These are phyloP conservation scores for Teunomyces lycoperdinae DNA, from an alignment of 805 yeast species.

Conservation along the genomic window DNA sequence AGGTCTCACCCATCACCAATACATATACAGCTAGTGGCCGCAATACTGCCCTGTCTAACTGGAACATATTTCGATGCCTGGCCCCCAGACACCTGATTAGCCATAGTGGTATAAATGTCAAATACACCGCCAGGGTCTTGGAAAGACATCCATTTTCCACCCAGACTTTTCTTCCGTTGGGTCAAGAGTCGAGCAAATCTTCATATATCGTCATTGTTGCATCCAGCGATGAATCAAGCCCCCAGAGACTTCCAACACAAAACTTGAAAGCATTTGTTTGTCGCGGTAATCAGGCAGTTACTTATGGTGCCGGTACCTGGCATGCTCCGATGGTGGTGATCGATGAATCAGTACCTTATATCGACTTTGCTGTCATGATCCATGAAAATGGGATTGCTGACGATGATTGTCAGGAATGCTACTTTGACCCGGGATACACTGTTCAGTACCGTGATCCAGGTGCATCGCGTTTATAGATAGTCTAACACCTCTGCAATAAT, in stretches of 20 bases:
- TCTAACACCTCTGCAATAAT: constrained; percentile 40
- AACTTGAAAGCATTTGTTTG: constrained; percentile 66
- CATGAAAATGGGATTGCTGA: constrained; percentile 77
- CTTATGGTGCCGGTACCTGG: constrained; percentile 86
- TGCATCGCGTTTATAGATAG: constrained; percentile 21
- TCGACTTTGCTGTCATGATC: constrained; percentile 85
- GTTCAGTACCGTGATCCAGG: constrained; percentile 22
- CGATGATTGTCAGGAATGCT: constrained; percentile 82
- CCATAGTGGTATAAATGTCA: constrained; percentile 10
- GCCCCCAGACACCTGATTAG: constrained; percentile 64
- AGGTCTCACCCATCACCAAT: constrained; percentile 68
- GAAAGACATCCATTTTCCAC: constrained; percentile 90
- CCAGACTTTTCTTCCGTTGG: constrained; percentile 92
- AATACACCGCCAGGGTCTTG: constrained; percentile 61
- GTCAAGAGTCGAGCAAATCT: constrained; percentile 44
- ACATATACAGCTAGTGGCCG: constrained; percentile 47
- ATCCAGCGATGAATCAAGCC: constrained; percentile 37
- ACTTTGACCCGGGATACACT: constrained; percentile 57
- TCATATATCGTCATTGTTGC: constrained; percentile 86
- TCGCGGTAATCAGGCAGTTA: constrained; percentile 82
- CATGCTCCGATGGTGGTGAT: constrained; percentile 96
- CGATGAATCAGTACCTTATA: constrained; percentile 47
- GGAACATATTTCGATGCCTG: constrained; percentile 81
- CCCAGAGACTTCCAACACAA: constrained; percentile 57
- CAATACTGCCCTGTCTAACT: constrained; percentile 55